Percentiles rank a stretch among this genome's conserved stretches.
Evolutionary conservation across 2,329 filamentous ascomycete species (phyloP).

Genomic region (Thielaviopsis punctulata): DNA sequence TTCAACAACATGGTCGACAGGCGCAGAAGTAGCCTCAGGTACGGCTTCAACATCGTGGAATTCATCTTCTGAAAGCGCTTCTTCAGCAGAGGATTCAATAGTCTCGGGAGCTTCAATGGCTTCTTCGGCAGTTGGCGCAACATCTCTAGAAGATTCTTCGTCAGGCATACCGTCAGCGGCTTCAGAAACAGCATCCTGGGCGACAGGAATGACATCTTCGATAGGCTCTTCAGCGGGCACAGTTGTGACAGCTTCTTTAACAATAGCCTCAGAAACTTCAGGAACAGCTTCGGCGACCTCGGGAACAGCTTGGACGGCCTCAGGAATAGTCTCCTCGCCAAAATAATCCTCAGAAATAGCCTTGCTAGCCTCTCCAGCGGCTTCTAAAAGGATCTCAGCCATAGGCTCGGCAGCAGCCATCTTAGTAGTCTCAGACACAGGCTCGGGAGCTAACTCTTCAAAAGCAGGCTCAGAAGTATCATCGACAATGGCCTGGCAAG

Average conservation of each 20-base stretch:
- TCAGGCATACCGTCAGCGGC: too few relatives aligned
- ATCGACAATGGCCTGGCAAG: background rate
- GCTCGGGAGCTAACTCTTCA: background rate
- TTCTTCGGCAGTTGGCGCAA: background rate
- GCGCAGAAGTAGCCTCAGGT: background rate
- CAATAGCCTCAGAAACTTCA: background rate
- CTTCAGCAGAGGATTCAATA: background rate
- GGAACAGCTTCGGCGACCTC: background rate
- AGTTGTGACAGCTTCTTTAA: background rate
- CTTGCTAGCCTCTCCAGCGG: background rate
- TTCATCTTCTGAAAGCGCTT: background rate
- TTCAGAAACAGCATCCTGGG: background rate
- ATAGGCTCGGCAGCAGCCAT: background rate
- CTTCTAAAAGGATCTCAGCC: background rate
- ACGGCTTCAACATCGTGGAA: background rate
- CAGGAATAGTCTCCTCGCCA: background rate
- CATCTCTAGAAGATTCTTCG: background rate
- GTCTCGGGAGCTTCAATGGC: background rate
- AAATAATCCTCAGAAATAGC: too few relatives aligned
- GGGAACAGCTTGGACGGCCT: background rate
- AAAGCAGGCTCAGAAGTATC: background rate
- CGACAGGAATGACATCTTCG: background rate
- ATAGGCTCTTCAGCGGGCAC: background rate
- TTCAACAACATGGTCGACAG: background rate
- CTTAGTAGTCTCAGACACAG: background rate